Base-by-base conservation (phyloP, 768 basidiomycete species). In the Boletus rufocinnamomeus region DNA sequence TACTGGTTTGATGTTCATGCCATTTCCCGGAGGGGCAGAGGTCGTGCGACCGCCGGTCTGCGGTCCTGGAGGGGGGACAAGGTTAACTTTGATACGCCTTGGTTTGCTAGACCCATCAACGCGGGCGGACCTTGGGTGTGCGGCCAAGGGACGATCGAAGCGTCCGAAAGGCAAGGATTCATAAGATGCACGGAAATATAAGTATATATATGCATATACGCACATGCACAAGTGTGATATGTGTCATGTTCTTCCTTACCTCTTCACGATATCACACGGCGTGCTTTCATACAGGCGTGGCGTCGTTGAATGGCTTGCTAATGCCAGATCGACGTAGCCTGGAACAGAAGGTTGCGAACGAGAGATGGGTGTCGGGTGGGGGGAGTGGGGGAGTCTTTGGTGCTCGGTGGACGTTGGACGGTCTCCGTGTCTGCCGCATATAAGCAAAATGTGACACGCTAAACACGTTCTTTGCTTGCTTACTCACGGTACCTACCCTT, bases 111-210 rank as follows among this genome's bases (percentile, higher is more conserved):
- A 17, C 10, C 25, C 48, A 48, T 54, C 50, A 41, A 47, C 38
- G 28, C 58, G 56, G 65, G 16, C 65, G 65, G 61, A 63, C 57
- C 60, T 59, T 52, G 52, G 43, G 38, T 21, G 47, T 50, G 58
- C 28, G 23, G 35, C 49, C 28, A 47, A 49, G 25, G 45, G 27
- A n/a, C 48, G 21, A 37, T 38, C 9, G 44, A 49, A 54, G 41
- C 35, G 4, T 45, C 34, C 9, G 1, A 46, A 21, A 35, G 16
- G 4, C 19, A 34, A 17, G 6, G 16, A 41, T 34, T 35, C n/a
- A 52, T 55, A 52, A n/a, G 56, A 14, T 9, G 34, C 34, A 40
- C 32, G n/a, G 23, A 19, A 46, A 61, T n/a, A 49, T 23, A 46
- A n/a, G n/a, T n/a, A n/a, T 25, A 11, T 25, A 46, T 37, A 10